Percentiles rank a stretch among this genome's conserved stretches.
Conservation (phyloP, 345 rosid species). For the Eucalyptus curtisii region DNA sequence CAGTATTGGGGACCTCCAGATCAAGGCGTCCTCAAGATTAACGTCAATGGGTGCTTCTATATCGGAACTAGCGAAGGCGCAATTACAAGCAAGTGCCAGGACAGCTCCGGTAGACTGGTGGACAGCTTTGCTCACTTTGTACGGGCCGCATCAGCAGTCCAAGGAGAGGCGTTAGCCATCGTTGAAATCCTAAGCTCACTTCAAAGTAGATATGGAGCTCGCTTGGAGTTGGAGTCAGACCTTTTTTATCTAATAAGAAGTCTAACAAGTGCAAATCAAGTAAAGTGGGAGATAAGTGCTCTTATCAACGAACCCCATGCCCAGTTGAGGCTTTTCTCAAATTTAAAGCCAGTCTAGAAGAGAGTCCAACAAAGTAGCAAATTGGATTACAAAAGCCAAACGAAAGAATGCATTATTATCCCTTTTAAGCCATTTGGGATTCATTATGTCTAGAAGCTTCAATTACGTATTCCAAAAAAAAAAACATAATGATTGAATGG, state of each 20-base stretch:
- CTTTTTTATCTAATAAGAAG: neutral
- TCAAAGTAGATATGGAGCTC: neutral
- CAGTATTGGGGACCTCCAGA: neutral
- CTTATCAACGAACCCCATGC: neutral
- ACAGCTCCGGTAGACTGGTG: neutral
- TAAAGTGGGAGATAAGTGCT: neutral
- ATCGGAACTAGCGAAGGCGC: neutral
- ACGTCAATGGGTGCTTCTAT: neutral
- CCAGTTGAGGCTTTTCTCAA: neutral
- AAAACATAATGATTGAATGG: neutral
- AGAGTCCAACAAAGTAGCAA: neutral
- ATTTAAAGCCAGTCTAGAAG: neutral
- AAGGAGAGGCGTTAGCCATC: neutral
- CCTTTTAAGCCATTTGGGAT: fast-evolving
- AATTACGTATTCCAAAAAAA: neutral
- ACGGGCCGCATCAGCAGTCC: neutral
- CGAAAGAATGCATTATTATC: fast-evolving
- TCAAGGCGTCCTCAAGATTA: neutral
- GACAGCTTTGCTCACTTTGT: neutral
- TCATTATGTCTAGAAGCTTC: neutral
- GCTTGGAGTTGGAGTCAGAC: neutral
- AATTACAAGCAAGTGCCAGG: neutral
- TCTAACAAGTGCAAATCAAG: neutral
- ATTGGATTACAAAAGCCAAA: neutral
- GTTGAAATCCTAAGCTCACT: neutral